Percentiles rank a stretch among this genome's conserved stretches.
These are phyloP conservation scores for Ilyonectria destructans DNA, from an alignment of 2,329 filamentous ascomycete genomes.

Conservation along the genomic window DNA sequence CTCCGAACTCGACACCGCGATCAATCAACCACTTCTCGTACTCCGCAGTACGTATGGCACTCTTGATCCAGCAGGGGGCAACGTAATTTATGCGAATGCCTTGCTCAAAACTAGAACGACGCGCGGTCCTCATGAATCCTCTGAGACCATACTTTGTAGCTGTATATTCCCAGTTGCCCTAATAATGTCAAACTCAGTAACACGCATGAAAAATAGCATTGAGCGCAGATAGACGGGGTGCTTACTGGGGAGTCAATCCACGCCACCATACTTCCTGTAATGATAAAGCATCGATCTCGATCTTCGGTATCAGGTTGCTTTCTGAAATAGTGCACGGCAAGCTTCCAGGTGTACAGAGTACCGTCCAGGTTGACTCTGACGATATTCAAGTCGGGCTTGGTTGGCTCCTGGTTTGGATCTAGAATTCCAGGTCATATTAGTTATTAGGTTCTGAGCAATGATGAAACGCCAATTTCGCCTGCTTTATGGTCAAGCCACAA, in stretches of 20 bases:
- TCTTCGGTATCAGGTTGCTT: slow-evolving; percentile 56
- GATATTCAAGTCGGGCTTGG: slow-evolving; percentile 60
- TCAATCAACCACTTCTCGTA: slow-evolving; percentile 59
- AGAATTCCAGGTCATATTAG: not conserved
- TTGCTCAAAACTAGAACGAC: slow-evolving; percentile 52
- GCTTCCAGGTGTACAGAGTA: slow-evolving; percentile 62
- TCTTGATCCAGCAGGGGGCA: slow-evolving; percentile 60
- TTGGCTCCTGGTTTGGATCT: slow-evolving; percentile 41
- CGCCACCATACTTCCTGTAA: slow-evolving; percentile 64
- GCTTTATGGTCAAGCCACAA: not conserved
- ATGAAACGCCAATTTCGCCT: not conserved
- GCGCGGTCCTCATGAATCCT: slow-evolving; percentile 38
- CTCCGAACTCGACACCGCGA: slow-evolving; percentile 59
- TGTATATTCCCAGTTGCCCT: slow-evolving; percentile 46
- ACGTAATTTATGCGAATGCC: slow-evolving; percentile 64
- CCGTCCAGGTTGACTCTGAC: slow-evolving; percentile 60
- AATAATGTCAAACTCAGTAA: not conserved
- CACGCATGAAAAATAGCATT: not conserved
- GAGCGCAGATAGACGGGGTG: not conserved
- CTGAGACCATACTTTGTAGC: slow-evolving; percentile 39
- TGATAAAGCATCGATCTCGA: slow-evolving; percentile 64
- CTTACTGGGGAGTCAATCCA: slow-evolving; percentile 62
- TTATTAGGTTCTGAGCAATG: too few species aligned
- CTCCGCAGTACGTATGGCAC: slow-evolving; percentile 56
- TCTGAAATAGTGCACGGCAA: slow-evolving; percentile 64